phyloP scores from a whole-genome alignment of 192 early-diverging fungal species.

The Chytriomyces hyalinus region DNA sequence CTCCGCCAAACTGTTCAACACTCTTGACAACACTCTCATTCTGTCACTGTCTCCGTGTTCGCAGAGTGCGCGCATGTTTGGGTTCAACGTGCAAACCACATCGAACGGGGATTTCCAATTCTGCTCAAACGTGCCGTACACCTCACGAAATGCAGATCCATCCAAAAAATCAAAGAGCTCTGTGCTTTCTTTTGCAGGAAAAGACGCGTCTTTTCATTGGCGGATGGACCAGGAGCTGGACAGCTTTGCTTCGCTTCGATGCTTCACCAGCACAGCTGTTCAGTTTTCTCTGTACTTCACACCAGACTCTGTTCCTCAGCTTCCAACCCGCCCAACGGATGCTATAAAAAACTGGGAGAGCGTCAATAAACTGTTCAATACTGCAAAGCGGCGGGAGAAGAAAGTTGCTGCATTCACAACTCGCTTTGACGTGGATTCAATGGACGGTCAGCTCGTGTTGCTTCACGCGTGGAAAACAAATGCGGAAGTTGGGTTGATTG shows the following conservation, averaged over 20 bases:
- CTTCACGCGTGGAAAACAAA: not conserved
- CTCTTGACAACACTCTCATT: not conserved
- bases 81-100: not conserved
- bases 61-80: not conserved
- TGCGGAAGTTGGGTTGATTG: not conserved
- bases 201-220: too few relatives aligned
- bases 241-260: too few relatives aligned
- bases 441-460: not conserved
- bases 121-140: too few relatives aligned
- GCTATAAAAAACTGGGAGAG: not conserved
- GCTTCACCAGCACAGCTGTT: too few relatives aligned
- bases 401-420: not conserved
- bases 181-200: too few relatives aligned
- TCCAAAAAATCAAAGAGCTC: too few relatives aligned
- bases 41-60: not conserved
- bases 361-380: not conserved
- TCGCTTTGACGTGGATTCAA: not conserved
- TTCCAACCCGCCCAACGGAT: too few relatives aligned
- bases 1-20: not conserved
- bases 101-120: not conserved
- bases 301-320: too few relatives aligned
- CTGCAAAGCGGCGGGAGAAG: not conserved
- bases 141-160: too few relatives aligned
- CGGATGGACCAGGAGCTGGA: too few relatives aligned
- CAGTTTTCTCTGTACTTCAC: too few relatives aligned